These are phyloP conservation scores for Iris macrosiphon DNA, from an alignment of 106 monocot genomes.

Conservation along the genomic window DNA sequence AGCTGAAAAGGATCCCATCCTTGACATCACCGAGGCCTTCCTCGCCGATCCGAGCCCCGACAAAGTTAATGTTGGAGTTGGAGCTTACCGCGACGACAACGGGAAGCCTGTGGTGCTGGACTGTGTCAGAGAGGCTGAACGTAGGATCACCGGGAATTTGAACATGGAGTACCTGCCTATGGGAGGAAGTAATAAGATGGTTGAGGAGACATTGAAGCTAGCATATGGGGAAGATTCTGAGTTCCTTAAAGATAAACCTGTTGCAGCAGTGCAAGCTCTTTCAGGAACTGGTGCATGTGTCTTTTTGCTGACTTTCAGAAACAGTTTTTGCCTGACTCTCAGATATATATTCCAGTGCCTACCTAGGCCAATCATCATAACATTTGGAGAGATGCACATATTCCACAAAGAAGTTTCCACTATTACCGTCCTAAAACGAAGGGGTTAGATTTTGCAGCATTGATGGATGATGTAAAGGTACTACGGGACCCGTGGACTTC, in stretches of 20 bases:
- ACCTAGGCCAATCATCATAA: constrained; percentile 99
- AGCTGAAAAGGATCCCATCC: constrained; percentile 88
- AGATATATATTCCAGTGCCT: constrained; percentile 94
- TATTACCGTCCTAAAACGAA: constrained; percentile 90
- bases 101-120: constrained; percentile 97
- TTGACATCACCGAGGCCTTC: constrained; percentile 98
- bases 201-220: constrained; percentile 87
- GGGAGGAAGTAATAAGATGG: constrained; percentile 84
- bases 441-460: constrained; percentile 78
- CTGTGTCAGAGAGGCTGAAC: constrained; percentile 87
- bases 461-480: constrained; percentile 95
- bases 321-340: constrained; percentile 79
- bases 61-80: constrained; percentile 97
- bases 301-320: constrained; percentile 97
- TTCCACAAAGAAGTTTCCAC: constrained; percentile 81
- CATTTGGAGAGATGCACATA: constrained; percentile 98
- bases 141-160: constrained; percentile 72
- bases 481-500: no score
- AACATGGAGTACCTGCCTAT: constrained; percentile 99
- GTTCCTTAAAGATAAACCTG: constrained; percentile 75
- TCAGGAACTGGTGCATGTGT: constrained; percentile 96
- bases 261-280: constrained; percentile 88
- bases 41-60: constrained; percentile 82
- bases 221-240: constrained; percentile 95
- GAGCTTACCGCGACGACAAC: constrained; percentile 95